These are phyloP conservation scores for Prunus armeniaca DNA, from an alignment of 306 rosid genomes.

Conservation along the genomic window DNA sequence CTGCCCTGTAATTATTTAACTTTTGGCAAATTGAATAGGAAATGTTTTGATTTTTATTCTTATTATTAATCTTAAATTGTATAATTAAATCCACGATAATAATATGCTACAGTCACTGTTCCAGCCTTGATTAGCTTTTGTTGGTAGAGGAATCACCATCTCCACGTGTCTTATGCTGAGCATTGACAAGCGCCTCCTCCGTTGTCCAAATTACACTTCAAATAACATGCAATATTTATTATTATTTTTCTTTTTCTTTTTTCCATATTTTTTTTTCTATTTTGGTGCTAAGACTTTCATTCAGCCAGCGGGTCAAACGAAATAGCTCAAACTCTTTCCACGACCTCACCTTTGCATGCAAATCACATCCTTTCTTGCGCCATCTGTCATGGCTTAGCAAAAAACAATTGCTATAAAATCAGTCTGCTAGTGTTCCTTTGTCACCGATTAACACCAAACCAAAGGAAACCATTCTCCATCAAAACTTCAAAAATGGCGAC, in stretches of 20 bases:
- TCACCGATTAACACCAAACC: too few species aligned
- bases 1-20: slow-evolving; percentile 21
- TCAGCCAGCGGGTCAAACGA: not conserved
- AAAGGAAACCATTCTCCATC: too few species aligned
- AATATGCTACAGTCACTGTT: not conserved
- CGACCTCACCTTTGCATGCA: slow-evolving; percentile 18
- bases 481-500: slow-evolving; percentile 27
- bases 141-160: too few species aligned
- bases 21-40: slow-evolving; percentile 16
- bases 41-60: not conserved
- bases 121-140: too few species aligned
- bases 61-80: not conserved
- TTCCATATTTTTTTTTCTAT: not conserved
- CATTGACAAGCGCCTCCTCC: slow-evolving; percentile 1
- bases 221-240: too few species aligned
- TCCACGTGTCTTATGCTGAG: not conserved
- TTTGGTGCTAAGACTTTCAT: too few species aligned
- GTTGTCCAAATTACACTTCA: not conserved
- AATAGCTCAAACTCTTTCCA: not conserved
- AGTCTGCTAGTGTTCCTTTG: not conserved
- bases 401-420: not conserved
- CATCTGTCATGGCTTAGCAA: not conserved
- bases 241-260: not conserved
- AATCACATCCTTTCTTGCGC: not conserved
- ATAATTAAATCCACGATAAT: not conserved